A percentile compares a stretch with the other conserved stretches of the same genome.
phyloP scores from a whole-genome alignment of 2,329 filamentous ascomycete species.

The Coniochaeta pulveracea region DNA sequence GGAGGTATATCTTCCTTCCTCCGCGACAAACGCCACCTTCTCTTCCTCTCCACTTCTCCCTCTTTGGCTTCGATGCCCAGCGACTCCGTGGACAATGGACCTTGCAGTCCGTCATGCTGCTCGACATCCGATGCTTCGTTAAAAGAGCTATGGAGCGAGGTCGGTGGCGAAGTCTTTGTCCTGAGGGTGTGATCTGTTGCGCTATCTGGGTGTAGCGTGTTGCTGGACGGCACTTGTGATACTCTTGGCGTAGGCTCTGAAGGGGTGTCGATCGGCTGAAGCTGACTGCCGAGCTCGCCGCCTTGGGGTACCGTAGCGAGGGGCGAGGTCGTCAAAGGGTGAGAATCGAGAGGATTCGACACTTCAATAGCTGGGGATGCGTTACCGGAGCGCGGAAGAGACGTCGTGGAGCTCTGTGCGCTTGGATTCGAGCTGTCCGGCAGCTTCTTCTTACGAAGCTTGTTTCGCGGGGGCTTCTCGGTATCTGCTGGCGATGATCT shows the following conservation, averaged over 20 bases:
- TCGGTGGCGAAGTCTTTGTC: slow-evolving; percentile 60
- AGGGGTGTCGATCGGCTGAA: slow-evolving; percentile 17
- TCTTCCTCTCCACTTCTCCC: slow-evolving; percentile 54
- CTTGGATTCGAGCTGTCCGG: slow-evolving; percentile 71
- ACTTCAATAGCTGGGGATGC: slow-evolving; percentile 34
- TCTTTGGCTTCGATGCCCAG: slow-evolving; percentile 13
- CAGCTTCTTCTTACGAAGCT: slow-evolving; percentile 76
- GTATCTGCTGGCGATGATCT: slow-evolving; percentile 51
- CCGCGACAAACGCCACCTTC: slow-evolving; percentile 62
- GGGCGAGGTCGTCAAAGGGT: slow-evolving; percentile 9
- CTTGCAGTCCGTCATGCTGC: slow-evolving; percentile 46
- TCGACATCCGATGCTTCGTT: slow-evolving; percentile 79
- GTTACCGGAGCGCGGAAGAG: slow-evolving; percentile 41
- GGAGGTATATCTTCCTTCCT: slow-evolving; percentile 45
- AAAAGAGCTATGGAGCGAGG: slow-evolving; percentile 64
- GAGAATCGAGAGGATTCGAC: slow-evolving; percentile 32
- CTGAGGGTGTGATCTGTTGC: slow-evolving; percentile 40
- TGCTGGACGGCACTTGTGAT: slow-evolving; percentile 31
- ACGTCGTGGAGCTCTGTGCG: slow-evolving; percentile 81
- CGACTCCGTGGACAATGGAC: not conserved
- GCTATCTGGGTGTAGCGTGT: slow-evolving; percentile 29
- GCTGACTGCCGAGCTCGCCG: slow-evolving; percentile 7
- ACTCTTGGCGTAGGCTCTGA: slow-evolving; percentile 34
- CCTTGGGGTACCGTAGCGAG: slow-evolving; percentile 5
- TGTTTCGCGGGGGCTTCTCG: slow-evolving; percentile 70